Evolutionary conservation across 1,284 basidiomycete genomes (phyloP), one percentile per base, ranked within the genome.

Genomic region (Tilletiopsis washingtonensis): DNA sequence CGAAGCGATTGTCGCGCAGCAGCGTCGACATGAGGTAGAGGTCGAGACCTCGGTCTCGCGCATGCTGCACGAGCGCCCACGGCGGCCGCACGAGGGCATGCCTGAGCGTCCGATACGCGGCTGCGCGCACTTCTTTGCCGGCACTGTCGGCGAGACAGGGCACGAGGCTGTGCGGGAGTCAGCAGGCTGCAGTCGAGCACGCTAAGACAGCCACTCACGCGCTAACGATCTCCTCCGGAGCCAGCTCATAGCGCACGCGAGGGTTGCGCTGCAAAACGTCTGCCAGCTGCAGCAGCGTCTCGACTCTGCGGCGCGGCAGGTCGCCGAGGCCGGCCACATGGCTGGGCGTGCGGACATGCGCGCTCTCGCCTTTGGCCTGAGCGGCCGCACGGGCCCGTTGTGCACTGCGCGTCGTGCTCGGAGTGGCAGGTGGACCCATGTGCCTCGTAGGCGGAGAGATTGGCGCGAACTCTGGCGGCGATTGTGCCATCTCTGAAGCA

Each of bases 11-110:
- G 69, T 96, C 91, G 15, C 90, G 82, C 1, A 85, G 81, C 24
- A 96, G 78, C 0, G 90, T 84, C 54, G 90, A 91, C 51, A 43
- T 81, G 45, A 97, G 81, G 66, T 88, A 90, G 82, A 87, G 90
- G 65, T 96, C 89, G 38, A 96, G 73, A 6, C 84, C 78, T 17
- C 71, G 40, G 75, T 76, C 53, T 79, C 80, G 24, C 84, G 82
- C 9, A 82, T 84, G 40, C 82, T 80, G 1, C 76, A 64, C 43
- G 17, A 68, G 52, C 1, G 57, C 53, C 52, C 53, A 58, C 1
- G 57, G 54, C 3, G 74, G 68, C 88, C 85, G 59, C 2, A 88
- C 82, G 4, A 96, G 74, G 2, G 82, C 76, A 67, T 91, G 84
- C 23, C 91, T 82, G 7, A 96, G 78, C 0, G 93, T 77, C n/a